Evolutionary conservation across 805 yeast species (phyloP).

Genomic region (Sugiyamaella smithiae): DNA sequence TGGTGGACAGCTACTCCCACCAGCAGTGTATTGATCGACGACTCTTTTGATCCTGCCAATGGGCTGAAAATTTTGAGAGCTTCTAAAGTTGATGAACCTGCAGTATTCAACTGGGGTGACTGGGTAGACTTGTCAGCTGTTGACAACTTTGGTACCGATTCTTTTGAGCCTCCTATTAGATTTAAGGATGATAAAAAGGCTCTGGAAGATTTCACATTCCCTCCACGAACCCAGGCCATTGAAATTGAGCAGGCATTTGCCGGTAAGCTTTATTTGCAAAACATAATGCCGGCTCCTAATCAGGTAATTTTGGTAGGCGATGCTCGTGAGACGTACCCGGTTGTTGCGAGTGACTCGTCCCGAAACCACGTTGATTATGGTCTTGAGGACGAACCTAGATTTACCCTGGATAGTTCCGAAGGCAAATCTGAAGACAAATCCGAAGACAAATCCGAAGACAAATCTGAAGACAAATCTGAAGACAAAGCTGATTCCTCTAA

Average conservation of each 20-base stretch:
- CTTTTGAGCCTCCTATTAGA: slow-evolving; percentile 5
- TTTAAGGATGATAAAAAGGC: slow-evolving; percentile 11
- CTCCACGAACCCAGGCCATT: slow-evolving; percentile 13
- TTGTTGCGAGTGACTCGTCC: slow-evolving; percentile 2
- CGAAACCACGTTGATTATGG: slow-evolving; percentile 12
- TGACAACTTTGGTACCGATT: slow-evolving; percentile 6
- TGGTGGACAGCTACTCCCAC: neutral
- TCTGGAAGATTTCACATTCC: slow-evolving; percentile 15
- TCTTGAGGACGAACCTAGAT: slow-evolving; percentile 12
- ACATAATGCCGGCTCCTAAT: slow-evolving; percentile 17
- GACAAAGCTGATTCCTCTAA: neutral
- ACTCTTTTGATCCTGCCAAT: slow-evolving; percentile 11
- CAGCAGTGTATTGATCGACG: neutral
- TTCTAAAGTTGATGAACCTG: neutral
- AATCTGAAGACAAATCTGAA: neutral
- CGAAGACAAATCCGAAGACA: slow-evolving; percentile 9
- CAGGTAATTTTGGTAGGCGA: slow-evolving; percentile 23
- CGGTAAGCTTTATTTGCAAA: slow-evolving; percentile 21
- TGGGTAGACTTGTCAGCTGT: slow-evolving; percentile 30
- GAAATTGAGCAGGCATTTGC: slow-evolving; percentile 19
- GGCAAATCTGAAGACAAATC: slow-evolving; percentile 7
- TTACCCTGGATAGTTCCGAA: no score
- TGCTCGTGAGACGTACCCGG: slow-evolving; percentile 13
- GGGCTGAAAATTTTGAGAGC: slow-evolving; percentile 10
- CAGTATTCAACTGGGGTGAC: slow-evolving; percentile 29